phyloP scores from a whole-genome alignment of 163 green algal genomes.

The Chloroidium sp. region DNA sequence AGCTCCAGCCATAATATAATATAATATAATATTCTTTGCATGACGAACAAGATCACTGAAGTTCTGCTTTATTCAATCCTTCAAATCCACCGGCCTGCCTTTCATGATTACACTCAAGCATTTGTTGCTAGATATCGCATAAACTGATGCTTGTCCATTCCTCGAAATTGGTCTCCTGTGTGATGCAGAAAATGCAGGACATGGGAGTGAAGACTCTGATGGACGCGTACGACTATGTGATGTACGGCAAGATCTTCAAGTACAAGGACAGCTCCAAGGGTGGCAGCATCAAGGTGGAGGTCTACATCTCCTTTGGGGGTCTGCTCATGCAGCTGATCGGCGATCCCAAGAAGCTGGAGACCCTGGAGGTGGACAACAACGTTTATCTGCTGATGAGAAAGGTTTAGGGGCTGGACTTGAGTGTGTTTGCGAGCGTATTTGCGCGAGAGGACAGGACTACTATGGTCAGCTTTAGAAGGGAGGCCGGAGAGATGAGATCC shows the following conservation, averaged over 20 bases:
- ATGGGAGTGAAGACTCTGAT: conserved; percentile 37
- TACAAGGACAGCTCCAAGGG: conserved; percentile 51
- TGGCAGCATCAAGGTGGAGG: conserved; percentile 38
- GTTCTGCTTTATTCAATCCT: background rate
- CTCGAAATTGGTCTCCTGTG: background rate
- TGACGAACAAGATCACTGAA: background rate
- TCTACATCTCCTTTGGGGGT: conserved; percentile 78
- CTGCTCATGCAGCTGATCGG: conserved; percentile 85
- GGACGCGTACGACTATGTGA: conserved; percentile 96
- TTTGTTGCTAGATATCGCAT: background rate
- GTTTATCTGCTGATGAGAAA: conserved; percentile 80
- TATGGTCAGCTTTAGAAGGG: no score
- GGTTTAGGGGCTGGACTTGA: no score
- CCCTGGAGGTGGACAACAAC: conserved; percentile 76
- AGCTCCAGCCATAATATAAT: no score
- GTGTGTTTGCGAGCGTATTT: no score
- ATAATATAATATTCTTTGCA: no score
- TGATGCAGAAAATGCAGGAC: conserved; percentile 5
- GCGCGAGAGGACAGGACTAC: no score
- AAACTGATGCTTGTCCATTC: background rate
- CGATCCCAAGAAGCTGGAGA: conserved; percentile 74
- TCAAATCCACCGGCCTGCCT: background rate
- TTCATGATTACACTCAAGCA: background rate
- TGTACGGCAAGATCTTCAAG: conserved; percentile 94
- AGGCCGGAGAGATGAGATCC: no score